Evolutionary conservation across 2,329 filamentous ascomycete species (phyloP).

Genomic region (Aspergillus thermomutatus): DNA sequence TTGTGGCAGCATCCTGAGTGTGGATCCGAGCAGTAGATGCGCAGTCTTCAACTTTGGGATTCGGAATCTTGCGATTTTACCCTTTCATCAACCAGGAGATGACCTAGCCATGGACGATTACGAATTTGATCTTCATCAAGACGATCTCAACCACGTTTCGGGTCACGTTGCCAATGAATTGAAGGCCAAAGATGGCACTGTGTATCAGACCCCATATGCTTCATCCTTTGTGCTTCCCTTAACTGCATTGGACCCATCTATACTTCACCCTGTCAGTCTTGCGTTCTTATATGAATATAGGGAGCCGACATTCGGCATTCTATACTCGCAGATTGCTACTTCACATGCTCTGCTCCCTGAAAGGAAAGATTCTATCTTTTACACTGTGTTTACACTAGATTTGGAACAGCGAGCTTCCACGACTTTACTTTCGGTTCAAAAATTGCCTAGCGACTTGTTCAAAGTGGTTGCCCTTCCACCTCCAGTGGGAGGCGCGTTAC

Average conservation of each 20-base stretch:
- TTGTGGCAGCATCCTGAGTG: conserved; percentile 76
- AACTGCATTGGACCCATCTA: conserved; percentile 78
- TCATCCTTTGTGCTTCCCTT: conserved; percentile 91
- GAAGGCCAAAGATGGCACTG: conserved; percentile 31
- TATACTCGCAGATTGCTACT: conserved; percentile 71
- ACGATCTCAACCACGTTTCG: conserved; percentile 49
- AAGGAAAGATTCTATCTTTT: conserved; percentile 79
- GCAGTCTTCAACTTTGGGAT: conserved; percentile 89
- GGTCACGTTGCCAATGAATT: conserved; percentile 25
- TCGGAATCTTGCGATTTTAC: conserved; percentile 86
- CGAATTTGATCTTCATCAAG: conserved; percentile 76
- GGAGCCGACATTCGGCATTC: conserved; percentile 93
- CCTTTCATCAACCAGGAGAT: conserved; percentile 81
- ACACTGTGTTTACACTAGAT: conserved; percentile 93
- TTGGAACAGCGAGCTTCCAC: conserved; percentile 91
- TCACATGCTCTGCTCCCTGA: conserved; percentile 71
- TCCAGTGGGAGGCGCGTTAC: conserved; percentile 82
- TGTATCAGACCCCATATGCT: conserved; percentile 66
- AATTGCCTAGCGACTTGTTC: conserved; percentile 82
- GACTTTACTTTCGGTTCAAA: conserved; percentile 79
- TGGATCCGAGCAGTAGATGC: conserved; percentile 89
- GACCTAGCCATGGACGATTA: conserved; percentile 90
- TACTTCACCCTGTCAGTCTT: conserved; percentile 86
- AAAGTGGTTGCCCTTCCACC: conserved; percentile 77
- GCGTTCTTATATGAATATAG: conserved; percentile 95